Evolutionary conservation across 2,329 filamentous ascomycete species (phyloP), one percentile per base, ranked within the genome.

Genomic region (Berkeleyomyces rouxiae): DNA sequence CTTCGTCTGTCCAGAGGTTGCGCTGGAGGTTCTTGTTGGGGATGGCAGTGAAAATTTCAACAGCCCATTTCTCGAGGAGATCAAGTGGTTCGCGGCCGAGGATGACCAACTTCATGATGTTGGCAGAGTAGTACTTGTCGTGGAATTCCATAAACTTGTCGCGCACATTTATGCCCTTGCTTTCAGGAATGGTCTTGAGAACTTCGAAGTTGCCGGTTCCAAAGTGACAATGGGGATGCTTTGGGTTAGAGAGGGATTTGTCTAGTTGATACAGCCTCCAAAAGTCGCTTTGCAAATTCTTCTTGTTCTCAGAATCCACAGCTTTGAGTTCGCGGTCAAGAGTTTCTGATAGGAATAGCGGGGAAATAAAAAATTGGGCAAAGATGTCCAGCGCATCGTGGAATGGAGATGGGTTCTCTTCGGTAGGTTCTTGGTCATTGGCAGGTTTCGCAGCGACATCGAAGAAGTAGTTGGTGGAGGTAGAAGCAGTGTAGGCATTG

Each of bases 401-500:
- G 4, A 96, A 69, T 1, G 81, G 79, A 13, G 81, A 83, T 0
- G 79, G 76, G 67, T 83, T 82, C 68, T 74, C 70, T 66, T 78
- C 79, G 7, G 80, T 79, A 3, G 79, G 74, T 40, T 81, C 77
- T 61, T 79, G 74, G 44, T 80, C 77, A 65, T 85, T 83, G 70
- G 79, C 82, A 10, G 86, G 82, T 60, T 89, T 89, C 40, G 90
- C 90, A 23, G 88, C 89, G 64, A 97, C 85, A 70, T 99, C 93
- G 72, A 99, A 99, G 75, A 88, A 97, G 76, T 95, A 99, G 75
- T 97, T 97, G 66, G 93, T 99, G 61, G 92, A 95, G 1, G 90
- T 96, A 4, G 88, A 79, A 13, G 87, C 90, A 1, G 93, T 99
- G 73, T 95, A 97, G 62, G 93, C 93, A 72, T 99, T 99, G 37